Evolutionary conservation across 2,329 filamentous ascomycete species (phyloP).

Genomic region (Zymoseptoria brevis): DNA sequence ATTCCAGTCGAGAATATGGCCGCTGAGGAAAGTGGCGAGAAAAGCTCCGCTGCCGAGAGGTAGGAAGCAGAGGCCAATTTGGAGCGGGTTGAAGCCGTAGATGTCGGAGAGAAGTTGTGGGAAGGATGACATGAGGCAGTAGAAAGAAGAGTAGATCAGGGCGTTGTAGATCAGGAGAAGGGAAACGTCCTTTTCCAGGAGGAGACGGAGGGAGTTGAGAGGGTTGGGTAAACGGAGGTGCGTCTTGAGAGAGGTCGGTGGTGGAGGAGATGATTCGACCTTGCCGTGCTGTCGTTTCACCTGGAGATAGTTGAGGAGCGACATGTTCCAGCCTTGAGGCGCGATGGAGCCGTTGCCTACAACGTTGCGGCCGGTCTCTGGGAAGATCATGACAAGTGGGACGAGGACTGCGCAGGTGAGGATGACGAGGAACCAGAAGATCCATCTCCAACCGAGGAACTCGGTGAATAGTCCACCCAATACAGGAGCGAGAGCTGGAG

Average conservation of each 20-base stretch:
- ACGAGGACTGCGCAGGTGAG: constrained; percentile 28
- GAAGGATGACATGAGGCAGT: constrained; percentile 39
- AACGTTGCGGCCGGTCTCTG: constrained; percentile 35
- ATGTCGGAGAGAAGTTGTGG: constrained; percentile 35
- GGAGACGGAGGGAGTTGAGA: constrained; percentile 33
- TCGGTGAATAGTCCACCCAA: constrained; percentile 25
- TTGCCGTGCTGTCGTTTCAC: constrained; percentile 4
- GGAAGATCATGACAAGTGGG: constrained; percentile 22
- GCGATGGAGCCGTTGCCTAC: constrained; percentile 32
- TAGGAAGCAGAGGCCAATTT: constrained; percentile 20
- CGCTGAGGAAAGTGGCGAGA: constrained; percentile 34
- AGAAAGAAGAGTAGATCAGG: constrained; percentile 39
- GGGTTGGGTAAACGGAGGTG: constrained; percentile 38
- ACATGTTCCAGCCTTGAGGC: constrained; percentile 25
- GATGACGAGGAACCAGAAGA: constrained; percentile 39
- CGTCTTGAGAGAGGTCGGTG: constrained; percentile 23
- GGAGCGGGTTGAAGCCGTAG: constrained; percentile 27
- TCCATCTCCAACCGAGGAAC: constrained; percentile 30
- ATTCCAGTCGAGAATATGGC: constrained; percentile 61
- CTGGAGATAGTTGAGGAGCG: constrained; percentile 22
- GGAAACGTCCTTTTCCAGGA: constrained; percentile 23
- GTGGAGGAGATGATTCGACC: constrained; percentile 10
- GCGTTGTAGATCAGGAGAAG: constrained; percentile 20
- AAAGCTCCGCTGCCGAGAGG: constrained; percentile 33
- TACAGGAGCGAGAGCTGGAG: constrained; percentile 22